Evolutionary conservation across 805 yeast genomes (phyloP), one percentile per base, ranked within the genome.

Genomic region (Lachancea thermotolerans): DNA sequence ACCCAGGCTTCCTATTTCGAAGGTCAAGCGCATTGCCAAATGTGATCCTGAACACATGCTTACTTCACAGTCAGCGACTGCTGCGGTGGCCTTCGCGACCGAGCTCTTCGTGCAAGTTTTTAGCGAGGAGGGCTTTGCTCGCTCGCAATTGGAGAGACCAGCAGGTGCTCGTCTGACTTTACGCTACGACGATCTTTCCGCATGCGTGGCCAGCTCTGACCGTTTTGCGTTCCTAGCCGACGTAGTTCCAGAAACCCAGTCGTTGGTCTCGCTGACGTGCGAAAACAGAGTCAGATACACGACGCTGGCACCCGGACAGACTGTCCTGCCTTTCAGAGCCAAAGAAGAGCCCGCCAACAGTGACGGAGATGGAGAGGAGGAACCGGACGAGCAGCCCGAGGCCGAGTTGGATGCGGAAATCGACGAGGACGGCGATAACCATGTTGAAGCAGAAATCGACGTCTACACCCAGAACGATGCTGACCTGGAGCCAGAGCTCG

Each of bases 271-370:
- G 10, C 43, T 60, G 21, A 58, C 58, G 1, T 49, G 54, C 17
- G 59, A 58, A 36, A 59, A 60, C 31, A 52, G 57, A 42, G 58
- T 59, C 2, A 50, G 65, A 40, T 60, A 56, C 39, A 49, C 59
- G 10, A 50, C 55, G 10, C 39, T 42, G 38, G 51, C 52, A 12
- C 51, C 52, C 3, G 50, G 52, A 21, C 53, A 49, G 28, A 30
- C 42, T 12, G 16, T 42, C 7, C 27, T 45, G 15, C 50, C 47
- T 2, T 48, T 48, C 18, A 25, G 46, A 11, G 41, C 44, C 5
- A 41, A 38, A 15, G 50, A 38, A 8, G 38, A 44, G 4, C 40
- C 44, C 11, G 37, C 46, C 6, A 32, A 21, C n/a, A 35, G 35
- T 10, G 50, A 10, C 21, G 47, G 32, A 16, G 31, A 44, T 18